phyloP scores from a whole-genome alignment of 352 stramenopile genomes.

The Phytophthora pini region DNA sequence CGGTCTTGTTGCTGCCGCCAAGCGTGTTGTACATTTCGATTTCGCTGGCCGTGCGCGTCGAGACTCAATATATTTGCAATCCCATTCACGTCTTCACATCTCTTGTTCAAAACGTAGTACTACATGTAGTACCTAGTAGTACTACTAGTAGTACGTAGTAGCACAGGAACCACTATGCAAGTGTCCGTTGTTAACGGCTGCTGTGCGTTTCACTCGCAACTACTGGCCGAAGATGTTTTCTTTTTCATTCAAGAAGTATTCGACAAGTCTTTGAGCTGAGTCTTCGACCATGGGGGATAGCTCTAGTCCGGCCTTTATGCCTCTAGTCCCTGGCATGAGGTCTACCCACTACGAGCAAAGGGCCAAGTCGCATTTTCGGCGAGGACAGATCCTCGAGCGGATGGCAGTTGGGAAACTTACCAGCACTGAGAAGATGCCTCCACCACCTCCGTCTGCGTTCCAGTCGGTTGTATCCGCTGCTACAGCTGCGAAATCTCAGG shows the following conservation, averaged over 20 bases:
- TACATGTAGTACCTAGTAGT: too few relatives aligned
- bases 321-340: constrained; percentile 63
- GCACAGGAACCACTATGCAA: background rate
- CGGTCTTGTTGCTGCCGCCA: constrained; percentile 29
- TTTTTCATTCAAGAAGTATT: constrained; percentile 21
- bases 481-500: constrained; percentile 13
- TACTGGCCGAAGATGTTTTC: background rate
- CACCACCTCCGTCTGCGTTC: constrained; percentile 2
- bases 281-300: constrained; percentile 21
- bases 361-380: constrained; percentile 58
- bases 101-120: background rate
- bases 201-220: constrained; percentile 27
- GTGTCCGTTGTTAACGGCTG: constrained; percentile 34
- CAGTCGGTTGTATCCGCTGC: constrained; percentile 17
- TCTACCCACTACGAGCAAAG: constrained; percentile 60
- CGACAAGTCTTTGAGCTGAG: background rate
- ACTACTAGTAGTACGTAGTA: too few relatives aligned
- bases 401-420: constrained; percentile 63
- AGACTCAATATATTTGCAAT: constrained; percentile 48
- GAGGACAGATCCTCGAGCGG: constrained; percentile 65
- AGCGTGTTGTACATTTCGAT: constrained; percentile 40
- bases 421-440: constrained; percentile 16
- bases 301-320: constrained; percentile 21
- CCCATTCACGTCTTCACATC: constrained; percentile 17
- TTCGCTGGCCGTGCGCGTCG: constrained; percentile 30